Percentiles rank a stretch among this genome's conserved stretches.
Conservation (phyloP, 2,329 filamentous ascomycete species). For the Bipolaris cookei region DNA sequence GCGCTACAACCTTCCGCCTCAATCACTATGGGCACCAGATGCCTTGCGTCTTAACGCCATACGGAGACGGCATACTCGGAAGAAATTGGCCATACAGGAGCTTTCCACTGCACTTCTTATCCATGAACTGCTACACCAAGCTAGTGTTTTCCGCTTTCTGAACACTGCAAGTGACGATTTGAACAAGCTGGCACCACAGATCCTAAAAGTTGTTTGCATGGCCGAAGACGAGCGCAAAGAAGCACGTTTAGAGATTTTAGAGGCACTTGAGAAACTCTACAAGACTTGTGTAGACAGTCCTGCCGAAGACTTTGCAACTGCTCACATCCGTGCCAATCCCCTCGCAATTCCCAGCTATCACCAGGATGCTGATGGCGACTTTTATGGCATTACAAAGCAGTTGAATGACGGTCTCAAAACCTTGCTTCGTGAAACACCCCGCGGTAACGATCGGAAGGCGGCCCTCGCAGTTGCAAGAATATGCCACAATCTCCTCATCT, state of each 20-base stretch:
- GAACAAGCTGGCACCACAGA: slow-evolving; percentile 26
- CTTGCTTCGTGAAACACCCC: slow-evolving; percentile 22
- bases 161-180: slow-evolving; percentile 9
- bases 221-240: not conserved
- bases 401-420: slow-evolving; percentile 43
- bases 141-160: slow-evolving; percentile 12
- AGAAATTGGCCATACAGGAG: slow-evolving; percentile 53
- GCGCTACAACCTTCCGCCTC: slow-evolving; percentile 49
- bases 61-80: slow-evolving; percentile 45
- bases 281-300: slow-evolving; percentile 13
- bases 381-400: slow-evolving; percentile 34
- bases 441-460: slow-evolving; percentile 19
- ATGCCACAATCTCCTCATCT: slow-evolving; percentile 70
- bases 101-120: slow-evolving; percentile 51
- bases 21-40: slow-evolving; percentile 54
- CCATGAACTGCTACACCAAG: slow-evolving; percentile 41
- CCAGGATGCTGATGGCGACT: slow-evolving; percentile 50
- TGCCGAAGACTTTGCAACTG: slow-evolving; percentile 18
- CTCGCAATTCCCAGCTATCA: slow-evolving; percentile 41
- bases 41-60: slow-evolving; percentile 38
- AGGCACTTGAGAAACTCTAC: slow-evolving; percentile 24
- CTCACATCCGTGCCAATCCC: slow-evolving; percentile 15
- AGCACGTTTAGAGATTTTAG: slow-evolving; percentile 25
- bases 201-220: slow-evolving; percentile 23
- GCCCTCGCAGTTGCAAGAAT: slow-evolving; percentile 45